A percentile compares a stretch with the other conserved stretches of the same genome.
phyloP scores from a whole-genome alignment of 1,139 yeast species.

The Saccharomyces hybrid region DNA sequence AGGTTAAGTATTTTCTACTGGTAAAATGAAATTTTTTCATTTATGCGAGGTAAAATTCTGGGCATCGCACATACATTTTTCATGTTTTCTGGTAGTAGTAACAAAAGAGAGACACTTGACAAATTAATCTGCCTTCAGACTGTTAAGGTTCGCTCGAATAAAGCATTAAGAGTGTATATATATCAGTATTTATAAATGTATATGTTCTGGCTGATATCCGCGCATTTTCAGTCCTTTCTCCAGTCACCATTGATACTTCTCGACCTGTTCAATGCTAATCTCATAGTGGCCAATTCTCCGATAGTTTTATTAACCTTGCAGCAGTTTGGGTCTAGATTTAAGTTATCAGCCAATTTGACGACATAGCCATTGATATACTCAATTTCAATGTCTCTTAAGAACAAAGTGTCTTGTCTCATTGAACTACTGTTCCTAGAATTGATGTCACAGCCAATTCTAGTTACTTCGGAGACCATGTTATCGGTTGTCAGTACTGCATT shows the following conservation, averaged over 20 bases:
- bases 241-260: conserved; percentile 16
- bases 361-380: conserved; percentile 75
- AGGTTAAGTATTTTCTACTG: neutral
- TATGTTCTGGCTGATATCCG: neutral
- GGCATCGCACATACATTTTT: neutral
- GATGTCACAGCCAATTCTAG: conserved; percentile 41
- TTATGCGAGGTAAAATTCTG: neutral
- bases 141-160: neutral
- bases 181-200: neutral
- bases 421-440: conserved; percentile 62
- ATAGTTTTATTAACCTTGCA: conserved; percentile 31
- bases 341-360: conserved; percentile 38
- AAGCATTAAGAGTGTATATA: neutral
- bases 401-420: conserved; percentile 75
- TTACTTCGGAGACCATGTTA: conserved; percentile 39
- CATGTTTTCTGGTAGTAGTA: neutral
- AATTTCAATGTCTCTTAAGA: conserved; percentile 61
- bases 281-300: conserved; percentile 31
- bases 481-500: conserved; percentile 36
- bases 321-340: conserved; percentile 21
- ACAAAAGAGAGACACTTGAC: neutral
- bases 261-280: conserved; percentile 24
- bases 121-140: neutral
- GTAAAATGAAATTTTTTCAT: neutral
- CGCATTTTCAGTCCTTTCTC: conserved; percentile 5